These are phyloP conservation scores for Aspergillus sp. DNA, from an alignment of 2,329 filamentous ascomycete genomes.

Conservation along the genomic window DNA sequence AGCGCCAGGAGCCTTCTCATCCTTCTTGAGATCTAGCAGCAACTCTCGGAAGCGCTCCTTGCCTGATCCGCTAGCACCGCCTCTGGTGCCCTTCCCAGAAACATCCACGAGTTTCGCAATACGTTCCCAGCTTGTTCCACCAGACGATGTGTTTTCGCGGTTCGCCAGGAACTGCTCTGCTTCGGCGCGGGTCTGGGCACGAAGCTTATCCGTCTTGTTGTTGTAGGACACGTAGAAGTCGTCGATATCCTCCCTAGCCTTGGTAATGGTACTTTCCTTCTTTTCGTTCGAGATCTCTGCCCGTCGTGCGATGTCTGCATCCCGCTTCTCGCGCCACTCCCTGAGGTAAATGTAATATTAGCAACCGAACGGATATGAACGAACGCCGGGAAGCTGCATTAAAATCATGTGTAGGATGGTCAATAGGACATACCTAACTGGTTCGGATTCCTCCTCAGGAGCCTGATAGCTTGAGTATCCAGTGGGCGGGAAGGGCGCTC, in stretches of 20 bases:
- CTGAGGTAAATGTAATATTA: slow-evolving; percentile 36
- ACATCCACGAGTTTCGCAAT: slow-evolving; percentile 98
- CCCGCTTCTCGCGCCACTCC: slow-evolving; percentile 89
- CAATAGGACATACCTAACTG: slow-evolving; percentile 63
- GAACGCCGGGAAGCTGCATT: background rate
- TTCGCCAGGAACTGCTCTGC: slow-evolving; percentile 89
- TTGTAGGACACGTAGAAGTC: slow-evolving; percentile 99
- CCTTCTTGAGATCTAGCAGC: slow-evolving; percentile 84
- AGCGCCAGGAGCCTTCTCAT: slow-evolving; percentile 77
- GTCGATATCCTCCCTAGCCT: slow-evolving; percentile 92
- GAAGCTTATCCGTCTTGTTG: slow-evolving; percentile 92
- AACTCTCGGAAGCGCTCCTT: slow-evolving; percentile 97
- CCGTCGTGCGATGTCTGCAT: slow-evolving; percentile 80
- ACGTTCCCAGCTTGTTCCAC: slow-evolving; percentile 97
- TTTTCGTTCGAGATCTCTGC: slow-evolving; percentile 81
- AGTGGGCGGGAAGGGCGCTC: slow-evolving; percentile 59
- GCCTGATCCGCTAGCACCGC: slow-evolving; percentile 84
- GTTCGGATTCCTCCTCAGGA: slow-evolving; percentile 81
- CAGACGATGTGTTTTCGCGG: slow-evolving; percentile 89
- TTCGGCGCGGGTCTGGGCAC: slow-evolving; percentile 85
- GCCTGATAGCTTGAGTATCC: slow-evolving; percentile 59
- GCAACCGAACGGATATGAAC: background rate
- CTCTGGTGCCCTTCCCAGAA: slow-evolving; percentile 87
- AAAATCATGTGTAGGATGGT: background rate
- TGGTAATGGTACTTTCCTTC: slow-evolving; percentile 83